Base-by-base conservation (phyloP, 345 rosid genomes). In the sweet orange (Citrus sinensis) region DNA sequence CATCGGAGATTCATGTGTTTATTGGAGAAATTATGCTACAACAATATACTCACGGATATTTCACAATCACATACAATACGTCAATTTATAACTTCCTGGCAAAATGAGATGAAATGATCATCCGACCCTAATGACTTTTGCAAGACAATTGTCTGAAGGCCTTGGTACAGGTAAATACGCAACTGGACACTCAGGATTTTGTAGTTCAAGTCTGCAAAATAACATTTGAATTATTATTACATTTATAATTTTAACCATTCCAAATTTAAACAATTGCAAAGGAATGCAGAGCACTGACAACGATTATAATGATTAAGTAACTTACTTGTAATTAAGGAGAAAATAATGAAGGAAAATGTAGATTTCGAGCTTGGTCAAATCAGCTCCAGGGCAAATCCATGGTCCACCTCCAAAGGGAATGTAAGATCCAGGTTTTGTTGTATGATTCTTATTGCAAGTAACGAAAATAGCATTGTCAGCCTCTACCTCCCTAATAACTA, bases 311-410 rank as follows among this genome's bases (percentile, higher is more conserved):
- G 19, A 68, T 9, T 29, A 67, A 22, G 55, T 3, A 37, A 68
- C 54, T 68, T 14, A 39, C 71, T 67, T 39, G 51, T 67, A 67
- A 25, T 35, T 37, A 20, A 67, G 71, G 29, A 67, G 49, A 35
- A 39, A 67, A n/a, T 67, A 67, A 39, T 67, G 51, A 20, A 67
- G 51, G 51, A 67, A 67, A 37, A 67, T 67, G 71, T 17, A 64
- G 68, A 64, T 64, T 67, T 68, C 51, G 42, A 68, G 71, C 25
- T 68, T 68, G 71, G 54, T 13, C 19, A 68, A 27, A 22, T 68
- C 71, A 68, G 71, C 71, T n/a, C 71, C 55, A 10, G 55, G 71
- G 20, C 71, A 68, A 40, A 40, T 39, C 55, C 55, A 9, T n/a
- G 71, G 30, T 68, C 51, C 30, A 0, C 54, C 71, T 68, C 55